Evolutionary conservation across 176 grass and related monocot genomes (phyloP), one percentile per base, ranked within the genome.

Genomic region (Cenchrus americanus): DNA sequence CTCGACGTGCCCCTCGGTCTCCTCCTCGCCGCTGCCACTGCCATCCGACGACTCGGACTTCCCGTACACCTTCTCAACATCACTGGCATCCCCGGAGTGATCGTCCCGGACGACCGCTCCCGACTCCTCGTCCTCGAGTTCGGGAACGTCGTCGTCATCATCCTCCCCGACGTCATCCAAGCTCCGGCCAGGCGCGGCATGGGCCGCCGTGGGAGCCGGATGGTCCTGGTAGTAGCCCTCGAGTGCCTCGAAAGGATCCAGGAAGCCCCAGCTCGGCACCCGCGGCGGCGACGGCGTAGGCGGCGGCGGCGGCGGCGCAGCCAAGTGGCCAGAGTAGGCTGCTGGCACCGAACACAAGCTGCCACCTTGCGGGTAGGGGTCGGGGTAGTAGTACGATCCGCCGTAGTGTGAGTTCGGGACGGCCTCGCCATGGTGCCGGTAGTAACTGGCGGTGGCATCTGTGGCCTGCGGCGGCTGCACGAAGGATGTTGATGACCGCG

Each of bases 221-320:
- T 75, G 62, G 6, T 83, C 73, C 22, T 26, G 77, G 66, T 91
- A 86, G 79, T 89, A 94, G 65, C 34, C 86, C 30, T 92, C 77
- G 4, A 88, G 85, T 18, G 86, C 67, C 12, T 97, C 70, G 65
- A 97, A 97, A 2, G 88, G 95, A 65, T 94, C 88, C 1, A 94
- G 46, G 53, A 94, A 94, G 17, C 91, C 95, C 95, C 95, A 97
- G 27, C 78, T 52, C 4, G 95, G 84, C 51, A 74, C 78, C 40
- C 54, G 81, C 47, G 94, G 92, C 18, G 92, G 87, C 51, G 92
- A 89, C 3, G 90, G 89, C 21, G 83, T 73, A 4, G 88, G 63
- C 32, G 34, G 34, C 34, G 32, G 32, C 32, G 32, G 3, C 32
- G 52, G 62, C 6, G 1, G 42, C 79, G 44, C 68, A 80, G 55